These are phyloP conservation scores for Leptodontidium sp. DNA, from an alignment of 2,329 filamentous ascomycete genomes.

Conservation along the genomic window DNA sequence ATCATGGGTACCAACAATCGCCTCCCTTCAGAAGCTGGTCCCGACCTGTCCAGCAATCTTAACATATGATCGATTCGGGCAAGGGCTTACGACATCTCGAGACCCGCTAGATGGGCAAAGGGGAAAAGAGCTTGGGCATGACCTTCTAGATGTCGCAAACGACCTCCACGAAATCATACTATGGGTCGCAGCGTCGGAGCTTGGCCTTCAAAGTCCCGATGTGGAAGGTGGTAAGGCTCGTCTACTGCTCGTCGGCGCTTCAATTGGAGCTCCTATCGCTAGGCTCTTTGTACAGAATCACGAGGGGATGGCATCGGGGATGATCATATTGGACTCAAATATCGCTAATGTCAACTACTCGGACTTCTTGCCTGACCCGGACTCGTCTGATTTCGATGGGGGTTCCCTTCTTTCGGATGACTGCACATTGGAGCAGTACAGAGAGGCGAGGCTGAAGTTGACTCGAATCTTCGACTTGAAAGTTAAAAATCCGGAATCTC, in stretches of 20 bases:
- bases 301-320: conserved; percentile 40
- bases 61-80: conserved; percentile 47
- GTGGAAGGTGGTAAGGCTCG: conserved; percentile 31
- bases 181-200: conserved; percentile 32
- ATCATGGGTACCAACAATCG: conserved; percentile 44
- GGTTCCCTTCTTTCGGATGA: conserved; percentile 28
- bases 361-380: conserved; percentile 44
- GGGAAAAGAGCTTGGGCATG: conserved; percentile 42
- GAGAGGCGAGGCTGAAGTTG: conserved; percentile 42
- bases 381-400: conserved; percentile 40
- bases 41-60: conserved; percentile 43
- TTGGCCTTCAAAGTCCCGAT: conserved; percentile 21
- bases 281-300: not conserved
- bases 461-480: conserved; percentile 43
- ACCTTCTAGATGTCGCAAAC: conserved; percentile 41
- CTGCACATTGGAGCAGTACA: conserved; percentile 44
- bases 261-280: conserved; percentile 39
- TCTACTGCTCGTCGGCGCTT: conserved; percentile 44
- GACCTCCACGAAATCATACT: conserved; percentile 46
- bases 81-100: conserved; percentile 39
- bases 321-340: conserved; percentile 48
- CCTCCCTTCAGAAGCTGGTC: conserved; percentile 35
- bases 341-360: conserved; percentile 46
- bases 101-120: conserved; percentile 40
- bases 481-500: conserved; percentile 44